Evolutionary conservation across 257 asterid species (phyloP).

Genomic region (Rauvolfia tetraphylla): DNA sequence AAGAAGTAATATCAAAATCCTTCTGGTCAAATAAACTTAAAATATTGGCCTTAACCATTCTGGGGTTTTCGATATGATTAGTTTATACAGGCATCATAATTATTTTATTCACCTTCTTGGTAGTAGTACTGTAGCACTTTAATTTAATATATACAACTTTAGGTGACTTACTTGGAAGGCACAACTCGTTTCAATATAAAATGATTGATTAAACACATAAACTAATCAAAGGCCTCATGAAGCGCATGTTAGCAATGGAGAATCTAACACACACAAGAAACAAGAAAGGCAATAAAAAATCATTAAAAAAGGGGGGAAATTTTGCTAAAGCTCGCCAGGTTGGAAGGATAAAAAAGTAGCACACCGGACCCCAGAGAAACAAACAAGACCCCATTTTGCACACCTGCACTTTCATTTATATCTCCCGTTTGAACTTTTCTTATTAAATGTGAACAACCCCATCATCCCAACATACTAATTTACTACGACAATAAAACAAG

Average conservation of each 20-base stretch:
- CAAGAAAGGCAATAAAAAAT: conserved; percentile 12
- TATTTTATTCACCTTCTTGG: conserved; percentile 22
- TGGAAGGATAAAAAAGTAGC: not conserved
- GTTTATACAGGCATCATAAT: conserved; percentile 18
- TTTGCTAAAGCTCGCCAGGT: conserved; percentile 9
- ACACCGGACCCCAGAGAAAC: not conserved
- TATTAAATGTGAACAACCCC: conserved; percentile 24
- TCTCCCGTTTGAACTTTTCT: conserved; percentile 19
- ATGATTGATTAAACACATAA: conserved; percentile 9
- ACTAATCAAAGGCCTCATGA: conserved; percentile 30
- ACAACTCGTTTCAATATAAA: conserved; percentile 20
- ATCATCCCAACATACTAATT: conserved; percentile 4
- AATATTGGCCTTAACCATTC: conserved; percentile 8
- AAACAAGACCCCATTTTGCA: not conserved
- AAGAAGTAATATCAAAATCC: conserved; percentile 20
- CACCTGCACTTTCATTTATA: conserved; percentile 7
- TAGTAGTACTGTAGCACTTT: conserved; percentile 12
- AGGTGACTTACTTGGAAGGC: conserved; percentile 28
- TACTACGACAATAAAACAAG: not conserved
- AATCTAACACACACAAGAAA: conserved; percentile 25
- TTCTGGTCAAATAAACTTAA: conserved; percentile 28
- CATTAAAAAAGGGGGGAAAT: not conserved
- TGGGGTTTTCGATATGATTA: conserved; percentile 15
- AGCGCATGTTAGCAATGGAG: conserved; percentile 43
- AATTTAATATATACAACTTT: conserved; percentile 12